Conservation (phyloP, 768 basidiomycete species). For the Lactifluus rugatus region DNA sequence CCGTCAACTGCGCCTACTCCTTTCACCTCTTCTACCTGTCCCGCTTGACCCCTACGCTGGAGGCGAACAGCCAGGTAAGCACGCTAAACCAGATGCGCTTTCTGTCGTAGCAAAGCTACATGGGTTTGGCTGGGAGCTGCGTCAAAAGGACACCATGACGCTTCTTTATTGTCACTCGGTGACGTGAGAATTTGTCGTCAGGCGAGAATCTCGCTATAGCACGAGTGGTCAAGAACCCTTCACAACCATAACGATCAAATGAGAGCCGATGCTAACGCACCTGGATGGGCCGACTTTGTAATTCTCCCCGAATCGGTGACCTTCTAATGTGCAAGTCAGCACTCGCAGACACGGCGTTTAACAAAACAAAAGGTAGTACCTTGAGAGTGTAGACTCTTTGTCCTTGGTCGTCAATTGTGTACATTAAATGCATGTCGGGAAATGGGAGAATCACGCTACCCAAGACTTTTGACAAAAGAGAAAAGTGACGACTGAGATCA, state of each 20-base stretch:
- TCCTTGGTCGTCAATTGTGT: conserved; percentile 66
- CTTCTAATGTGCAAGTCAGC: conserved; percentile 49
- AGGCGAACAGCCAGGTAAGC: too few relatives aligned
- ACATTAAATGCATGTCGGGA: conserved; percentile 91
- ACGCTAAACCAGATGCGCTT: too few relatives aligned
- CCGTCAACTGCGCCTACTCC: neutral
- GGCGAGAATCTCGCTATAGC: conserved; percentile 91
- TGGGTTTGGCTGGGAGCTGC: conserved; percentile 79
- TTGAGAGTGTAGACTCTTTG: conserved; percentile 90
- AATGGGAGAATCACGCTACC: neutral
- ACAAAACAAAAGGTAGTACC: conserved; percentile 34
- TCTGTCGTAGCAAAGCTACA: conserved; percentile 34
- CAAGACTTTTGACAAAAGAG: neutral
- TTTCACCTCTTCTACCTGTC: neutral
- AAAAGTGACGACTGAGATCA: neutral
- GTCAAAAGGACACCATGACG: conserved; percentile 83
- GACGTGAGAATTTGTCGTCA: conserved; percentile 97
- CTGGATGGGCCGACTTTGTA: conserved; percentile 96
- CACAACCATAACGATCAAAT: neutral
- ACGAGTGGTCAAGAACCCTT: neutral
- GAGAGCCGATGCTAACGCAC: conserved; percentile 34
- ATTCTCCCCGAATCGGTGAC: conserved; percentile 66
- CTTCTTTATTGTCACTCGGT: conserved; percentile 95
- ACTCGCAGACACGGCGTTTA: neutral
- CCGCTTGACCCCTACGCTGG: too few relatives aligned